Conservation (phyloP, 495 filamentous ascomycete genomes). For the Penicillium robsamsonii region DNA sequence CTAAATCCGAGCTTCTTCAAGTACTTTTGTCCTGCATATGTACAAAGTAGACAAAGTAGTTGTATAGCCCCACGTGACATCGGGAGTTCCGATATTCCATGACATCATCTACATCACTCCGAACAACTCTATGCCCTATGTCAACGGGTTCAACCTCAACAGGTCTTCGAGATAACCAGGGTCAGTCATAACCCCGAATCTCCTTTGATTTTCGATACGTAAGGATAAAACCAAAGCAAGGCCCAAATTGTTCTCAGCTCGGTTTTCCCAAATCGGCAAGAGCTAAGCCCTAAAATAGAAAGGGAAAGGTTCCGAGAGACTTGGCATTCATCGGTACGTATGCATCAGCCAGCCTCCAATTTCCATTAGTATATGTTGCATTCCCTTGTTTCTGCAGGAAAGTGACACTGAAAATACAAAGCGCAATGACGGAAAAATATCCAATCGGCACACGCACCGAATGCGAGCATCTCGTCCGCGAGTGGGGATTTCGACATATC, state of each 20-base stretch:
- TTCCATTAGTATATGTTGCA: not conserved
- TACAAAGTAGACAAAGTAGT: not conserved
- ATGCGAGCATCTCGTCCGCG: conserved; percentile 63
- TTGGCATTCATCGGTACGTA: not conserved
- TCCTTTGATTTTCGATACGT: too few relatives aligned
- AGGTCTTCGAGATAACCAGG: too few relatives aligned
- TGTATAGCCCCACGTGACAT: not conserved
- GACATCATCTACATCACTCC: not conserved
- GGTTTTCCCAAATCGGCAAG: not conserved
- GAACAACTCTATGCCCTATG: not conserved
- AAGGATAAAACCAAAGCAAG: too few relatives aligned
- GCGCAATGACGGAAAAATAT: conserved; percentile 28
- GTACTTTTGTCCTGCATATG: conserved; percentile 5
- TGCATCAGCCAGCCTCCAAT: not conserved
- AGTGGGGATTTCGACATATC: conserved; percentile 74
- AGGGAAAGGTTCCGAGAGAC: not conserved
- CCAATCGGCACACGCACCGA: conserved; percentile 45
- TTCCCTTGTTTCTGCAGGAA: not conserved
- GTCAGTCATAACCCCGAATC: not conserved
- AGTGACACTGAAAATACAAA: not conserved
- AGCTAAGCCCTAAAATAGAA: not conserved
- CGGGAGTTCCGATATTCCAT: not conserved
- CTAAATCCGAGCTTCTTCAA: not conserved
- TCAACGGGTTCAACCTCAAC: too few relatives aligned
- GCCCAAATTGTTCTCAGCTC: not conserved